Evolutionary conservation across 805 yeast species (phyloP), one percentile per base, ranked within the genome.

Genomic region (Metschnikowia kunwiensis): DNA sequence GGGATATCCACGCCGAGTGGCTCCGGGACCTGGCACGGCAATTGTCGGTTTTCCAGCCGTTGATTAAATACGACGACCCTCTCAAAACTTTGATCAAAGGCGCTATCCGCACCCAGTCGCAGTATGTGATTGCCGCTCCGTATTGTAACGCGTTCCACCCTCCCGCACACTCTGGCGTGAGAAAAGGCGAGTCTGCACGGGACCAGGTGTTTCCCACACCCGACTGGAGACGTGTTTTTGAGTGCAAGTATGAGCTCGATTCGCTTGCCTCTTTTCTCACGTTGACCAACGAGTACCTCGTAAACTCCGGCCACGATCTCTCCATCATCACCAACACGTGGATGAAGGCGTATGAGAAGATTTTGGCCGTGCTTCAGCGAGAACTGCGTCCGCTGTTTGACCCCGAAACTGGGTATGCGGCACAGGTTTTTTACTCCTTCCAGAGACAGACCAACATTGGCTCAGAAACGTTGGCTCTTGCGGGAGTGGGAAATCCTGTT

Each of bases 1-100:
- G 96, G 7, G 96, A 87, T 54, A 87, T 87, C 38, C 88, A 86
- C 56, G 96, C 96, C 2, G 95, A 87, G 58, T 87, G 96, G 96
- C 63, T 87, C 32, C 63, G 96, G 35, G 96, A 87, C 58, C 80
- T 94, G 1, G 86, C 95, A 0, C 67, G 93, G 48, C 96, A 87
- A 54, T 61, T 87, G 31, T 74, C 86, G 4, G 85, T 84, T 2
- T 88, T 86, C 57, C 80, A 81, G 49, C 77, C 77, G 6, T 67
- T 86, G 15, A 60, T 79, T 10, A 61, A 61, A 25, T 53, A 71
- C 35, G 93, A 86, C 50, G 46, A 55, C 1, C 40, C 48, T 2
- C 63, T 87, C 34, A 55, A 61, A 40, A 65, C 65, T 21, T 60
- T 87, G 54, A 68, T 87, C 21, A 66, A 63, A 42, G 96, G 96